Evolutionary conservation across 495 filamentous ascomycete species (phyloP).

Genomic region (Arthonia radiata): DNA sequence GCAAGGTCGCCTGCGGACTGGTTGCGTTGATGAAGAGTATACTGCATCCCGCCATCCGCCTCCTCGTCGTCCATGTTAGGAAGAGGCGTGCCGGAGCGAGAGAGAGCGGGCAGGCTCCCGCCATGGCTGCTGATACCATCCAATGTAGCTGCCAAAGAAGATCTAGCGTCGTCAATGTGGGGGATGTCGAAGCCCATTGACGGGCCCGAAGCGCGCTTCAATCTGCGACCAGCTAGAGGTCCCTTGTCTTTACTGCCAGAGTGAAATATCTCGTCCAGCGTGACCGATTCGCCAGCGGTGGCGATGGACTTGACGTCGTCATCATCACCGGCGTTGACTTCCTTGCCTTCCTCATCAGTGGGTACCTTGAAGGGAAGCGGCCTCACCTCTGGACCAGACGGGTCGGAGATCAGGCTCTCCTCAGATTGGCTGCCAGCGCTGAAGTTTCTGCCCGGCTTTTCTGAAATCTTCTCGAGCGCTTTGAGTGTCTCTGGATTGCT

Average conservation of each 20-base stretch:
- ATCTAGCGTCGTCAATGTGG: slow-evolving; percentile 13
- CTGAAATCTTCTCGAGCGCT: too few relatives aligned
- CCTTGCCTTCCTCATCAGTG: slow-evolving; percentile 11
- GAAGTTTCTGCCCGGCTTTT: too few relatives aligned
- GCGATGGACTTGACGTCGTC: slow-evolving; percentile 33
- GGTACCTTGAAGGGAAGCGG: slow-evolving; percentile 36
- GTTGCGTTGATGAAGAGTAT: too few relatives aligned
- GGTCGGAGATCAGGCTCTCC: too few relatives aligned
- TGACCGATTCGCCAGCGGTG: slow-evolving; percentile 28
- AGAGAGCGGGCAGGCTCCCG: slow-evolving; percentile 5
- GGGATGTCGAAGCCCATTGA: slow-evolving; percentile 20
- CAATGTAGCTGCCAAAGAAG: slow-evolving; percentile 15
- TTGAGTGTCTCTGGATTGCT: too few relatives aligned
- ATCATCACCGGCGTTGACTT: slow-evolving; percentile 16
- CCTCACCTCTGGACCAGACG: too few relatives aligned
- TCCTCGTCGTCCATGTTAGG: too few relatives aligned
- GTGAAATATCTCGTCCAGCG: slow-evolving; percentile 4
- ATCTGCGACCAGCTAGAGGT: slow-evolving; percentile 5
- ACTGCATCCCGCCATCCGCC: too few relatives aligned
- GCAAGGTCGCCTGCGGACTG: too few relatives aligned
- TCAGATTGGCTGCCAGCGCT: too few relatives aligned
- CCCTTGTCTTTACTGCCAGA: slow-evolving; percentile 3
- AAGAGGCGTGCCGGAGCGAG: too few relatives aligned
- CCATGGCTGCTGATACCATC: slow-evolving; percentile 9
- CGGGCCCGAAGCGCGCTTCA: slow-evolving; percentile 21